Base-by-base conservation (phyloP, 257 asterid genomes). In the Anisodus acutangulus region DNA sequence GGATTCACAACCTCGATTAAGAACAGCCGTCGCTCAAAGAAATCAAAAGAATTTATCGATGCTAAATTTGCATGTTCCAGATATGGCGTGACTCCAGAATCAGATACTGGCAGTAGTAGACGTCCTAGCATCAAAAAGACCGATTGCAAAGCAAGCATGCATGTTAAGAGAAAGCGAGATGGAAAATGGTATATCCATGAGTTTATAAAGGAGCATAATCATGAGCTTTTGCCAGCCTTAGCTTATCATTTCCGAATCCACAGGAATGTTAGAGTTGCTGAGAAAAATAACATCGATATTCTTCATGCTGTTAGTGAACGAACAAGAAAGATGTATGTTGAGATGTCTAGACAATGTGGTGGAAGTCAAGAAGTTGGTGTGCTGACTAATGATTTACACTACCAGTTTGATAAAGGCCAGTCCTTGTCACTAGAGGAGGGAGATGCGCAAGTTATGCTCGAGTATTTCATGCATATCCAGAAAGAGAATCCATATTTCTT, bases 1-100 rank as follows among this genome's bases (percentile, higher is more conserved):
- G 99, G 99, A 55, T 96, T 96, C 93, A 96, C 98, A 82, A 94
- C 98, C 84, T 96, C 99, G 0, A 96, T 96, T 80, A 96, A 94
- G 89, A 96, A 96, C 62, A 96, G 99, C 84, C 98, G 99, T 5
- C 97, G 98, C 70, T 94, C 99, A 11, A 96, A 96, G 91, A 96
- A 94, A 85, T 92, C 97, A 10, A 96, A 96, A 87, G 99, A 96
- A 83, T 96, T 96, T 81, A 96, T 96, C 17, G 99, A 96, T 82
- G 98, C 99, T 83, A 95, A 95, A 82, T 95, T 94, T 79, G 98
- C 99, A 0, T 95, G 99, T 85, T 95, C 98, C 19, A 92, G 99
- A 87, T 96, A 96, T 84, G 99, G 99, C 60, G 88, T 91, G 85
- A 89, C 99, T 26, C 99, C 98, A 15, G 98, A 96, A 89, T 89